Conservation (phyloP, 331 rosid genomes). For the Saraca asoca region DNA sequence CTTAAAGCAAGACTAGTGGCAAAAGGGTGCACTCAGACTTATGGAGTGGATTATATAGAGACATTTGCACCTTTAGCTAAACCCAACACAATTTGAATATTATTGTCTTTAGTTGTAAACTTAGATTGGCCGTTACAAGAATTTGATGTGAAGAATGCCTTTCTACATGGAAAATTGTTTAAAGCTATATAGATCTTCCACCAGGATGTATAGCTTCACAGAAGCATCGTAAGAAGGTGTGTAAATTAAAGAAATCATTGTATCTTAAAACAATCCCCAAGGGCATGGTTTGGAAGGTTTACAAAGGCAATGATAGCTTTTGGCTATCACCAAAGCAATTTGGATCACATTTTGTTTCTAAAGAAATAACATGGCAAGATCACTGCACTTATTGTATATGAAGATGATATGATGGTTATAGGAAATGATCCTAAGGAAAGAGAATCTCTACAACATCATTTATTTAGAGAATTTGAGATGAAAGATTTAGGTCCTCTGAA, state of each 20-base stretch:
- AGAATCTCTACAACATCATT: too few species aligned
- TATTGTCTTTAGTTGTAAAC: neutral
- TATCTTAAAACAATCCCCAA: neutral
- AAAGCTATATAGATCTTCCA: neutral
- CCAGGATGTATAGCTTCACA: neutral
- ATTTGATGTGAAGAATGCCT: slow-evolving; percentile 8
- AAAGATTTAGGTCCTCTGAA: too few species aligned
- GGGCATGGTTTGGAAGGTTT: neutral
- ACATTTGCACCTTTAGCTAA: neutral
- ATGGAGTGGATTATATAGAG: neutral
- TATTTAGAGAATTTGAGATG: too few species aligned
- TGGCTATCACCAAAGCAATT: too few species aligned
- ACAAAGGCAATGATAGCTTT: too few species aligned
- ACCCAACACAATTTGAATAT: neutral
- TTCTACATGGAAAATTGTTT: neutral
- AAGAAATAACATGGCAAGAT: too few species aligned
- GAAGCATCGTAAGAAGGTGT: neutral
- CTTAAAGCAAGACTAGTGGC: neutral
- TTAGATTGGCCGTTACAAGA: neutral
- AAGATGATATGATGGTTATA: neutral
- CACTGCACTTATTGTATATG: neutral
- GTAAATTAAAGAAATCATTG: neutral
- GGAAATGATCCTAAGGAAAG: neutral
- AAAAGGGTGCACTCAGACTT: neutral
- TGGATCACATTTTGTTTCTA: too few species aligned